Evolutionary conservation across 2,329 filamentous ascomycete genomes (phyloP), one percentile per base, ranked within the genome.

Genomic region (Corynespora cassiicola): DNA sequence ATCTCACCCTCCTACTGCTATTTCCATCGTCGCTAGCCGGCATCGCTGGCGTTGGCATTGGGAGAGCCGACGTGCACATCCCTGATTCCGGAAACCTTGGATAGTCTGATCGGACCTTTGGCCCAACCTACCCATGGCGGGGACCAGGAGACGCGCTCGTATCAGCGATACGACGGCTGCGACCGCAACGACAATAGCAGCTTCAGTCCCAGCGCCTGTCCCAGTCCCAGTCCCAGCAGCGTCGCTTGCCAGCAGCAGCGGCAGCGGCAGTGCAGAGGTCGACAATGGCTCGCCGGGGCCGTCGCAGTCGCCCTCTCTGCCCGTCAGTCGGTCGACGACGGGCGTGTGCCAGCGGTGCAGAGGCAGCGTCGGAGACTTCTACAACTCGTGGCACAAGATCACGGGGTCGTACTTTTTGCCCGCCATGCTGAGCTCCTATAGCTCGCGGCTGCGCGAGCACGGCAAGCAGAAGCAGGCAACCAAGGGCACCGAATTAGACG

Each of bases 341-440:
- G 65, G 44, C 42, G 50, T 54, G 35, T 69, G 66, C 55, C 51
- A 47, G 25, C 53, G 39, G 14, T 69, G 67, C 47, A 29, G 44
- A 5, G 31, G 34, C 31, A 34, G 39, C 6, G 39, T 68, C 34
- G 68, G 64, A 37, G 54, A 67, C 12, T 70, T 67, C 45, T 68
- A 58, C 48, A 70, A 70, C 41, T 55, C 54, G 37, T 71, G 63
- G 63, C 45, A 54, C 45, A 55, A 54, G 36, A 44, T 67, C 39
- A 68, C 66, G 17, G 44, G 53, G 21, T 56, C 53, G 31, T 69
- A 68, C 43, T 68, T 61, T 40, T 50, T 65, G 19, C 67, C 68
- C 21, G 47, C 63, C 4, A 39, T 65, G 34, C 50, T 60, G 25
- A 64, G 54, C 33, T 65, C 65, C 30, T 68, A 67, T 54, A 57